phyloP scores from a whole-genome alignment of 2,329 filamentous ascomycete genomes.

The Phialophora macrospora region DNA sequence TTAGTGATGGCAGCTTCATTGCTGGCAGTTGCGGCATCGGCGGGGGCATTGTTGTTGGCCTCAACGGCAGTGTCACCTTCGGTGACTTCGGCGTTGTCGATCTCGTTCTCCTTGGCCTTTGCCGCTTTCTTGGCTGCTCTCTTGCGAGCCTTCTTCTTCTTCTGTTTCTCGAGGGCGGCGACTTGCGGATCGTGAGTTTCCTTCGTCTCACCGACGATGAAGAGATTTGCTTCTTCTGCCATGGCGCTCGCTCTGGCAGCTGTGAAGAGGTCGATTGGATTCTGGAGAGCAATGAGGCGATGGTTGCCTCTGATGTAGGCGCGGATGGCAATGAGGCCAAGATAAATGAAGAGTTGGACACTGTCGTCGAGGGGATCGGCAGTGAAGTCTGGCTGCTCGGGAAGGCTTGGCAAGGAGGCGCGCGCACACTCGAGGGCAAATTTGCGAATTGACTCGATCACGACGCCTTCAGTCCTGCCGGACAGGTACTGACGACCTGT shows the following conservation, averaged over 20 bases:
- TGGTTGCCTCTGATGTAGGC: conserved; percentile 4
- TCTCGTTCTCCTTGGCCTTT: conserved; percentile 1
- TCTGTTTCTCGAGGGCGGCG: not conserved
- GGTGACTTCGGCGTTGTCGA: not conserved
- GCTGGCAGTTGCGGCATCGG: not conserved
- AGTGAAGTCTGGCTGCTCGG: conserved; percentile 1
- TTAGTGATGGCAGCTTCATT: conserved; percentile 4
- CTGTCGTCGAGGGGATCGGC: not conserved
- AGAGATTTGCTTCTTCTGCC: conserved; percentile 2
- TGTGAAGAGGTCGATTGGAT: not conserved
- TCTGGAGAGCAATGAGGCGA: not conserved
- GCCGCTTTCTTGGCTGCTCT: conserved; percentile 2
- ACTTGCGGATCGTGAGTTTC: not conserved
- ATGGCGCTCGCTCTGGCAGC: not conserved
- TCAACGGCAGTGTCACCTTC: conserved; percentile 6
- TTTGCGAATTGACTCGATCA: not conserved
- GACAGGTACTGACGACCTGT: not conserved
- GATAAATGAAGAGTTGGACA: not conserved
- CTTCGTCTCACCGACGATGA: not conserved
- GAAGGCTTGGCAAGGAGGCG: not conserved
- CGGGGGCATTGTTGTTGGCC: not conserved
- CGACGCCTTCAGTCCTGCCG: not conserved
- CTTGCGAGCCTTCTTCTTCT: conserved; percentile 7
- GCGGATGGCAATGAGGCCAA: conserved; percentile 14
- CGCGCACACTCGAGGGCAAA: not conserved